phyloP scores from a whole-genome alignment of 306 rosid genomes.

The Vigna hirtella region DNA sequence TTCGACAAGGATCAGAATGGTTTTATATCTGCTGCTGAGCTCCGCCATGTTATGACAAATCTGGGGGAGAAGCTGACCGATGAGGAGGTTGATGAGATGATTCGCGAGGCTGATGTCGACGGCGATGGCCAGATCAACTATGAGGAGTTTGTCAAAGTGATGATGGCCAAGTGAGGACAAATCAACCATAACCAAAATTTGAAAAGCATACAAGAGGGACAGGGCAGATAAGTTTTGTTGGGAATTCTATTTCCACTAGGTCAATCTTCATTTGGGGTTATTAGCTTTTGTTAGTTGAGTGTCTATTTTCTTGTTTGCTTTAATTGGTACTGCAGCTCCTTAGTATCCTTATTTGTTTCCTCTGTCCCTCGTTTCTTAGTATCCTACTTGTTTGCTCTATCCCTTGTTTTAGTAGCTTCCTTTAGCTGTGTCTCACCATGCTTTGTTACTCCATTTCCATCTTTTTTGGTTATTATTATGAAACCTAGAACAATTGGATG shows the following conservation, averaged over 20 bases:
- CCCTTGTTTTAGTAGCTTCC: conserved; percentile 56
- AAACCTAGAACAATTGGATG: conserved; percentile 62
- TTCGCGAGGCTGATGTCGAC: conserved; percentile 83
- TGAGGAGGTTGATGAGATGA: conserved; percentile 85
- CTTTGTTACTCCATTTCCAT: conserved; percentile 48
- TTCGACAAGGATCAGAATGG: conserved; percentile 91
- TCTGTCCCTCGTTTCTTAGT: conserved; percentile 43
- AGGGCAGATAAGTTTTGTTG: conserved; percentile 65
- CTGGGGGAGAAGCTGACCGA: conserved; percentile 89
- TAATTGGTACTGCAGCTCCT: conserved; percentile 56
- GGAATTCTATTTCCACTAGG: conserved; percentile 60
- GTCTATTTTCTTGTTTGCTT: conserved; percentile 53
- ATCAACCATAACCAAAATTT: conserved; percentile 47
- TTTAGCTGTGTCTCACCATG: conserved; percentile 55
- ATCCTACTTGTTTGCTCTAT: conserved; percentile 58
- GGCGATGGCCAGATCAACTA: conserved; percentile 87
- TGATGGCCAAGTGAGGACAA: conserved; percentile 82
- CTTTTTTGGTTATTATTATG: conserved; percentile 47
- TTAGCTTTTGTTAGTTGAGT: conserved; percentile 64
- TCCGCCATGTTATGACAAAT: conserved; percentile 86
- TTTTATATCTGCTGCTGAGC: conserved; percentile 88
- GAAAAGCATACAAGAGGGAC: conserved; percentile 54
- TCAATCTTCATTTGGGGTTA: conserved; percentile 53
- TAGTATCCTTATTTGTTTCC: conserved; percentile 57
- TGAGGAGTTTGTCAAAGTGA: conserved; percentile 86